Evolutionary conservation across 2,329 filamentous ascomycete species (phyloP).

Genomic region (Didymella lethalis): DNA sequence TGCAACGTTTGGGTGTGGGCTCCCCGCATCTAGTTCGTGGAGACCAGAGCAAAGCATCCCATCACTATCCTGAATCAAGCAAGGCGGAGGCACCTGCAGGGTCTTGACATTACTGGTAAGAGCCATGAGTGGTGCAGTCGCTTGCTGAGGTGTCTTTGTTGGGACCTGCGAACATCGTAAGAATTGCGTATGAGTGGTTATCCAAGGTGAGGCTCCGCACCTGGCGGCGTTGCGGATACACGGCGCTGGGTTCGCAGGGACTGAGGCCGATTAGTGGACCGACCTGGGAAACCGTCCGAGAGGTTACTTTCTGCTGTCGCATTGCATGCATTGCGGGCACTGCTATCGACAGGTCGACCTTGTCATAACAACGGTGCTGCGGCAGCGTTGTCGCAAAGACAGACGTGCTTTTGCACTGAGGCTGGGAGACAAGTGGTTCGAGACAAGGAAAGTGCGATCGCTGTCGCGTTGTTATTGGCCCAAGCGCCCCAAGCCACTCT

Average conservation of each 20-base stretch:
- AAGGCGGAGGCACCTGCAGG: conserved; percentile 8
- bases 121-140: conserved; percentile 9
- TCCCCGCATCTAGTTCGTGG: conserved; percentile 17
- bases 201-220: conserved; percentile 16
- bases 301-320: conserved; percentile 2
- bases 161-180: conserved; percentile 1
- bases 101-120: conserved; percentile 3
- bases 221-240: conserved; percentile 17
- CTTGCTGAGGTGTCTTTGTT: conserved; percentile 18
- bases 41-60: conserved; percentile 9
- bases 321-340: not conserved
- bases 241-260: conserved; percentile 12
- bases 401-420: not conserved
- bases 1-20: not conserved
- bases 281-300: not conserved
- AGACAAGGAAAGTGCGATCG: conserved; percentile 5
- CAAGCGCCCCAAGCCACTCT: conserved; percentile 7
- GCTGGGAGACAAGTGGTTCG: conserved; percentile 1
- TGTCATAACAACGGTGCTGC: conserved; percentile 7
- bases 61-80: conserved; percentile 6
- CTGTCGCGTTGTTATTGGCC: conserved; percentile 17
- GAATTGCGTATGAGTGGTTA: conserved; percentile 8
- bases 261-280: conserved; percentile 3
- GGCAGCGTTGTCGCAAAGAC: not conserved
- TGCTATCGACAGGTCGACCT: conserved; percentile 10